Evolutionary conservation across 495 filamentous ascomycete genomes (phyloP).

Genomic region (Amphirosellinia nigrospora): DNA sequence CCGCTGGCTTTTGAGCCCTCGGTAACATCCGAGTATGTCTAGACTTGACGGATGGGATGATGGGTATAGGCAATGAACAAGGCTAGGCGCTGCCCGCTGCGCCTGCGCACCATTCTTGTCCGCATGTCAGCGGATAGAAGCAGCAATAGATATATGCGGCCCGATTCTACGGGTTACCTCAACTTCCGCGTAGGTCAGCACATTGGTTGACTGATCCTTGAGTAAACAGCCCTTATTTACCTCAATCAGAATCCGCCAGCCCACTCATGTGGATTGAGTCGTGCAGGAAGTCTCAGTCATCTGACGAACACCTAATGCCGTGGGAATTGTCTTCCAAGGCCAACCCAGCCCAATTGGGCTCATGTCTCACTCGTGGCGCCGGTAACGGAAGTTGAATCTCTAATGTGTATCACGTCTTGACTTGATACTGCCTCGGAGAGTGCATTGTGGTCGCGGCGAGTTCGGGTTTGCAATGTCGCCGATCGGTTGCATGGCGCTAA

Average conservation of each 20-base stretch:
- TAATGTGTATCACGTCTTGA: background rate
- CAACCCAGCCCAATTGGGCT: background rate
- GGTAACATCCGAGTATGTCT: background rate
- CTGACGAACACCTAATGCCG: constrained; percentile 11
- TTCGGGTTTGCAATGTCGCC: background rate
- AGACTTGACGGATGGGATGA: background rate
- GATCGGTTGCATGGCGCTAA: constrained; percentile 12
- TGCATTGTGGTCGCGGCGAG: background rate
- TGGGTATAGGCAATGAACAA: background rate
- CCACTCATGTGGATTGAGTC: background rate
- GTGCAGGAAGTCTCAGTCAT: background rate
- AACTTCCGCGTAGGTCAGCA: background rate
- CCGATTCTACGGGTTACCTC: constrained; percentile 17
- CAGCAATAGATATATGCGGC: constrained; percentile 7
- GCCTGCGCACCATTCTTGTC: background rate
- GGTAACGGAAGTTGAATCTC: background rate
- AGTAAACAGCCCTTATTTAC: background rate
- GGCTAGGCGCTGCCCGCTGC: background rate
- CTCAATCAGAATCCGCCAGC: background rate
- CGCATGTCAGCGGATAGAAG: background rate
- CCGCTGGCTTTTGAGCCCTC: background rate
- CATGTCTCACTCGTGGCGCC: constrained; percentile 1
- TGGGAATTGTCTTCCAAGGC: background rate
- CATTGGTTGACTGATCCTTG: background rate
- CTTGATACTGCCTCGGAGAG: background rate